phyloP scores from a whole-genome alignment of 192 early-diverging fungal species.

The Haplosporangium gracile region DNA sequence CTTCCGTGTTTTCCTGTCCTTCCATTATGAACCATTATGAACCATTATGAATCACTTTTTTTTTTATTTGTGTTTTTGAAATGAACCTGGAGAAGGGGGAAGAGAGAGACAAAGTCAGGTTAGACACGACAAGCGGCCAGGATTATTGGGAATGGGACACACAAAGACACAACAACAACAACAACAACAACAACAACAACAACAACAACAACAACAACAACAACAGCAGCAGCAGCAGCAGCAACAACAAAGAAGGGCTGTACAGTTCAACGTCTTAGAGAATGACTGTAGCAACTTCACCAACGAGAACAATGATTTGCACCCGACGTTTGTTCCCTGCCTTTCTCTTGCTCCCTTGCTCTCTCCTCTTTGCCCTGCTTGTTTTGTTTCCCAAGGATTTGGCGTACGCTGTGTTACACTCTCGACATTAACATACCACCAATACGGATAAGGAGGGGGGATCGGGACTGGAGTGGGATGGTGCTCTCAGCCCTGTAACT shows the following conservation, averaged over 20 bases:
- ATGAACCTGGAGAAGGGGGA: neutral
- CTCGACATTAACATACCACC: neutral
- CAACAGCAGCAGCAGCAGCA: too few relatives aligned
- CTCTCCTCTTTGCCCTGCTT: neutral
- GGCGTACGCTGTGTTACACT: neutral
- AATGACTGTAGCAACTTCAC: neutral
- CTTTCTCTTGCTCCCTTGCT: neutral
- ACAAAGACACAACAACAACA: neutral
- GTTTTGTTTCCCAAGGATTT: neutral
- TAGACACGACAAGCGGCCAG: neutral
- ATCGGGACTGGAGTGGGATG: neutral
- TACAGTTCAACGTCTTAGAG: neutral
- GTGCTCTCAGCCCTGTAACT: neutral
- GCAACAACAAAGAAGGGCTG: neutral
- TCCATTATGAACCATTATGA: neutral
- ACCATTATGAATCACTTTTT: neutral
- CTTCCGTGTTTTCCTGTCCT: neutral
- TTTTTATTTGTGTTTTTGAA: neutral
- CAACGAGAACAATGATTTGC: neutral
- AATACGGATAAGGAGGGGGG: neutral
- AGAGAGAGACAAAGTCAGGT: neutral
- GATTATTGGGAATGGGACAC: neutral
- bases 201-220: neutral
- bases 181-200: neutral
- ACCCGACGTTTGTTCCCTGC: conserved; percentile 1